Evolutionary conservation across 139 green algal species (phyloP), one percentile per base, ranked within the genome.

Genomic region (Closterium sp.): DNA sequence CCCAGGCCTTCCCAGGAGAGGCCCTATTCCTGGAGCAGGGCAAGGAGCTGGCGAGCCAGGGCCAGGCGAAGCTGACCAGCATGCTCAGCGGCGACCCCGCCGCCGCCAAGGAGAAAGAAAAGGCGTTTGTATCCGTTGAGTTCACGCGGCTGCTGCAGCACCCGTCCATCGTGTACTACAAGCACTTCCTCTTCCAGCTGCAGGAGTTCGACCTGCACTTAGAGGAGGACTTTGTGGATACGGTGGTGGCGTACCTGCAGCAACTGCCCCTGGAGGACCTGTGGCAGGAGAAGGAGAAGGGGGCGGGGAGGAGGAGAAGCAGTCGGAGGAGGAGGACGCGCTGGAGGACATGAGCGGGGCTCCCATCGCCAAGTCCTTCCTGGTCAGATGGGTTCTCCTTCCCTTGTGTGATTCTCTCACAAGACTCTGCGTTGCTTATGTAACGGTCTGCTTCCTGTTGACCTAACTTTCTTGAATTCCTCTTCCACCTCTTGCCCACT

Each of bases 221-320:
- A 31, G 95, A 97, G 89, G 95, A 97, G 93, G 94, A 96, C 2
- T 94, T 97, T 1, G 32, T 96, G 84, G 95, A 97, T 31, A 21
- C 91, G 12, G 23, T 96, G 64, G 89, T 95, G 31, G 23, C 32
- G 4, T 89, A 94, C 91, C n/a, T 94, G 38, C n/a, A 35, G 4
- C 12, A 76, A 8, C 83, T 94, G 12, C 91, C 91, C 3, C 21
- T 85, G 38, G 19, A 88, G 1, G 92, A 95, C 88, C 93, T 96
- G 6, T 91, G 88, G 85, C 55, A 93, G 34, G 38, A 93, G 10
- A n/a, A 33, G 31, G 55, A 76, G 0, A 76, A 76, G 55, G 16
- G 55, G 55, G 55, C 16, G 55, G 25, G 55, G 55, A 76, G 55
- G 55, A 76, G 55, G 55, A 76, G 55, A 3, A 76, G 55, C 23